Percentiles rank a stretch among this genome's conserved stretches.
phyloP scores from a whole-genome alignment of 306 rosid genomes.

The Vigna reflexopilosa region DNA sequence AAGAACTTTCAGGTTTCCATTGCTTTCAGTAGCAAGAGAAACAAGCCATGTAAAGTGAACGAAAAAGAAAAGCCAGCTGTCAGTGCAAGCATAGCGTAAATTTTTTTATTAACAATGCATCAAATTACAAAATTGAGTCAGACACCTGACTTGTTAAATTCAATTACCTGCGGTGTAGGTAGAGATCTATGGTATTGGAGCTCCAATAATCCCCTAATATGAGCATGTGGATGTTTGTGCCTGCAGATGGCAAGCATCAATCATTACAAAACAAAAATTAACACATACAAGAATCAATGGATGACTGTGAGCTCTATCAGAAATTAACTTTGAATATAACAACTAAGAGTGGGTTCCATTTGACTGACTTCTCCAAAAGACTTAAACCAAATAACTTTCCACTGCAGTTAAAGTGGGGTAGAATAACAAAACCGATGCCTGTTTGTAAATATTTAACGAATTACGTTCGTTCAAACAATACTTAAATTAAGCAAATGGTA shows the following conservation, averaged over 20 bases:
- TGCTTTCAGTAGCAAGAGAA: slow-evolving; percentile 33
- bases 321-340: background rate
- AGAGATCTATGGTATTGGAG: slow-evolving; percentile 84
- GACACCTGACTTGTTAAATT: slow-evolving; percentile 8
- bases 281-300: slow-evolving; percentile 17
- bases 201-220: slow-evolving; percentile 91
- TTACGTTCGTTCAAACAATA: background rate
- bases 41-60: slow-evolving; percentile 16
- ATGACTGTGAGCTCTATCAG: background rate
- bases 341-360: background rate
- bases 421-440: slow-evolving; percentile 30
- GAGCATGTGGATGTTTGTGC: slow-evolving; percentile 88
- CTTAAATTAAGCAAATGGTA: background rate
- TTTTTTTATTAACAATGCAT: slow-evolving; percentile 2
- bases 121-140: slow-evolving; percentile 27
- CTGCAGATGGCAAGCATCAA: slow-evolving; percentile 53
- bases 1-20: slow-evolving; percentile 18
- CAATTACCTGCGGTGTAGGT: slow-evolving; percentile 86
- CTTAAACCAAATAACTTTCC: background rate
- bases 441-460: background rate
- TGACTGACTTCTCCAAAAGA: slow-evolving; percentile 4
- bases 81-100: background rate
- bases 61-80: slow-evolving; percentile 6
- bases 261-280: slow-evolving; percentile 8
- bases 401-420: background rate